Percentiles rank a stretch among this genome's conserved stretches.
Conservation (phyloP, 2,329 filamentous ascomycete genomes). For the Cladorrhinum sp. region DNA sequence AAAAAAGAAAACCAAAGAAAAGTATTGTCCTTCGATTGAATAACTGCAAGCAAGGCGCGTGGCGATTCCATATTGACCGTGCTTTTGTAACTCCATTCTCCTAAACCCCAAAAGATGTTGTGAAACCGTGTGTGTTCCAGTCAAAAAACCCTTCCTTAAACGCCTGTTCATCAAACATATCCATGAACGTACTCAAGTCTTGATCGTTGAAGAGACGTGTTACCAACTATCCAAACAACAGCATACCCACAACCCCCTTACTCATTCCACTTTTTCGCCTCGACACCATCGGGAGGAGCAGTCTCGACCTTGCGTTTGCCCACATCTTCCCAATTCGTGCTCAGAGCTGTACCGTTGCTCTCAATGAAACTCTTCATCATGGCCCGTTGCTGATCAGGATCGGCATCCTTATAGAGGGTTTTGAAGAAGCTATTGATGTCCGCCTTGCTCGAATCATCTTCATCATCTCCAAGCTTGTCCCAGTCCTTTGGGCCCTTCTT, state of each 20-base stretch:
- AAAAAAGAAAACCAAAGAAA: no score
- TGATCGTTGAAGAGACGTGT: no score
- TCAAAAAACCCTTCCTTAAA: no score
- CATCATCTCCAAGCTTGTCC: slow-evolving; percentile 71
- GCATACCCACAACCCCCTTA: not conserved
- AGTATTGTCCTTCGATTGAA: no score
- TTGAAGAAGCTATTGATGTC: slow-evolving; percentile 85
- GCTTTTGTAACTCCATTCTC: no score
- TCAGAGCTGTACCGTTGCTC: slow-evolving; percentile 88
- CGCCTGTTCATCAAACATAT: no score
- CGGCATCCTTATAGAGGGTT: slow-evolving; percentile 73
- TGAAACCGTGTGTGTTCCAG: no score
- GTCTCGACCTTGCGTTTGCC: slow-evolving; percentile 68
- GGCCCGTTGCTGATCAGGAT: slow-evolving; percentile 77
- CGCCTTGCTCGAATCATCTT: slow-evolving; percentile 56
- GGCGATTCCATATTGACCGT: no score
- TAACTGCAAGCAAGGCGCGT: no score
- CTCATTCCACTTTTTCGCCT: slow-evolving; percentile 66
- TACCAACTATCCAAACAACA: no score
- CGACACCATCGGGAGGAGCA: slow-evolving; percentile 71
- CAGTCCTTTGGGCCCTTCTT: slow-evolving; percentile 82
- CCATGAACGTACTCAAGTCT: no score
- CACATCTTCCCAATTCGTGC: slow-evolving; percentile 89
- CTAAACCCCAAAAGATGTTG: no score
- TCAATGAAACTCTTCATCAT: slow-evolving; percentile 98